Percentiles rank a stretch among this genome's conserved stretches.
Conservation (phyloP, 148 eudicot species). For the Vaccinium corymbosum region DNA sequence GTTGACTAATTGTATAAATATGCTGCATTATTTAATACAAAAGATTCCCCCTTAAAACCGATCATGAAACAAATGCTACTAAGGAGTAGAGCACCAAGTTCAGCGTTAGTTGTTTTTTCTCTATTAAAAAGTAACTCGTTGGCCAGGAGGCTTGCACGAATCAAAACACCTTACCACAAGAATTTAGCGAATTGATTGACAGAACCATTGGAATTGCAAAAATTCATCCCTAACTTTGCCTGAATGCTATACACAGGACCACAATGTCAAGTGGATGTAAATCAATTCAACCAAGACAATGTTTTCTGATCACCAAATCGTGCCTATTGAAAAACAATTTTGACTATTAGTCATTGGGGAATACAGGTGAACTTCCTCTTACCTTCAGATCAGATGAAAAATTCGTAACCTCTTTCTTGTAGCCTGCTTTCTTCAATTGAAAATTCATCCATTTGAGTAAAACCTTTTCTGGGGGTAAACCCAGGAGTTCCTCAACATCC, state of each 20-base stretch:
- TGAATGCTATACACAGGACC: background rate
- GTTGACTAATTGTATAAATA: background rate
- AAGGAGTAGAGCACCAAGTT: background rate
- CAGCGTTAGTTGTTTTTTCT: background rate
- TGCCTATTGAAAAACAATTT: background rate
- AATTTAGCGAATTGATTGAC: background rate
- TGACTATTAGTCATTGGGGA: background rate
- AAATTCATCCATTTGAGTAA: constrained; percentile 84
- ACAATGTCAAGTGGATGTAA: background rate
- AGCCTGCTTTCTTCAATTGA: constrained; percentile 77
- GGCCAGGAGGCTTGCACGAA: background rate
- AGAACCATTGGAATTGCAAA: background rate
- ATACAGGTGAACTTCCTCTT: constrained; percentile 13
- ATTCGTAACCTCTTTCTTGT: constrained; percentile 63
- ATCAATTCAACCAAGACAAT: background rate
- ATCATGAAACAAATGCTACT: constrained; percentile 2
- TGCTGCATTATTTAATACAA: background rate
- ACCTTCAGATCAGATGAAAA: constrained; percentile 82
- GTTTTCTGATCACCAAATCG: background rate
- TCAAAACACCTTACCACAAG: background rate
- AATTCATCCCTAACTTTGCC: background rate
- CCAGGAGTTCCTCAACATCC: constrained; percentile 82
- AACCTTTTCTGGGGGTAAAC: constrained; percentile 70
- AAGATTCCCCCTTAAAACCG: background rate
- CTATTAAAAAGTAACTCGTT: background rate